Percentiles rank a stretch among this genome's conserved stretches.
These are phyloP conservation scores for Dimargaris cristalligena DNA, from an alignment of 192 early-diverging fungal species.

Conservation along the genomic window DNA sequence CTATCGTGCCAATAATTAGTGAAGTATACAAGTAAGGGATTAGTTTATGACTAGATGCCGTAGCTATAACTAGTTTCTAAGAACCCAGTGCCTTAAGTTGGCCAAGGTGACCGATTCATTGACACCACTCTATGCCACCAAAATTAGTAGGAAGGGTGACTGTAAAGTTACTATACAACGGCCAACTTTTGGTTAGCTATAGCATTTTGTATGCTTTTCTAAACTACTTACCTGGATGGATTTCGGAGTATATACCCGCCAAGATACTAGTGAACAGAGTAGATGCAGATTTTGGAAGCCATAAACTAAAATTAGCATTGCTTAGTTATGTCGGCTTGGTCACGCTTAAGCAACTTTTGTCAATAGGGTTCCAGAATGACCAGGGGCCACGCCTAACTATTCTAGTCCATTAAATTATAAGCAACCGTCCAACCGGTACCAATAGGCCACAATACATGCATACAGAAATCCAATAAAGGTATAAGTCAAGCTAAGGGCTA, in stretches of 20 bases:
- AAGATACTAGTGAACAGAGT: not conserved
- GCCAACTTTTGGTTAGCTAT: not conserved
- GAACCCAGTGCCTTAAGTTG: not conserved
- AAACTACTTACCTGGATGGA: not conserved
- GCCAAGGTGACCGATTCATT: not conserved
- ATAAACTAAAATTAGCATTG: not conserved
- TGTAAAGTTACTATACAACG: not conserved
- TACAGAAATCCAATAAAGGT: conserved; percentile 8
- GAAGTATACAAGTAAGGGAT: no score
- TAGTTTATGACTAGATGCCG: no score
- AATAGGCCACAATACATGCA: not conserved
- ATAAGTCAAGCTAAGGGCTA: not conserved
- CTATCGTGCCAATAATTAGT: not conserved
- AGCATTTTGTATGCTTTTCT: not conserved
- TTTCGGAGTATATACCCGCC: not conserved
- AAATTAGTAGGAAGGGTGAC: not conserved
- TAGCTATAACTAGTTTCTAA: no score
- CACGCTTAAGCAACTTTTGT: not conserved
- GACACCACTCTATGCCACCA: not conserved
- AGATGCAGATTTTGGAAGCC: not conserved
- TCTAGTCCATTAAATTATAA: conserved; percentile 12
- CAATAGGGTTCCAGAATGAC: not conserved
- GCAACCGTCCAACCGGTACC: not conserved
- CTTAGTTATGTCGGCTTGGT: not conserved
- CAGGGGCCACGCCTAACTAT: not conserved